These are phyloP conservation scores for Oehlia diaphana DNA, from an alignment of 192 early-diverging fungal genomes.

Conservation along the genomic window DNA sequence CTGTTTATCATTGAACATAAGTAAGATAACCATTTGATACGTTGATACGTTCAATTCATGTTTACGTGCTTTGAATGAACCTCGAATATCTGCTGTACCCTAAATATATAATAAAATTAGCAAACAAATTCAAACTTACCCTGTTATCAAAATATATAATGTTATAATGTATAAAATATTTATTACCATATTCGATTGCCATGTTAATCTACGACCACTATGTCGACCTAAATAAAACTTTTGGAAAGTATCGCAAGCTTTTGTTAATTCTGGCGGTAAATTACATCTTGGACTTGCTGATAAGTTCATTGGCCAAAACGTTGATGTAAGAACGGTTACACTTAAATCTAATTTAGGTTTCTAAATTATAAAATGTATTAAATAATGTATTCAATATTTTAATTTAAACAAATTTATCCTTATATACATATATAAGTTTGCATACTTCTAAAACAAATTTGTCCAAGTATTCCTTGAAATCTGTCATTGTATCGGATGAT, in stretches of 20 bases:
- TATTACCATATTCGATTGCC: slow-evolving; percentile 73
- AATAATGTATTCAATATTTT: not conserved
- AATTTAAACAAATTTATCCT: not conserved
- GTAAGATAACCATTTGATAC: slow-evolving; percentile 67
- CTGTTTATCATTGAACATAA: slow-evolving; percentile 72
- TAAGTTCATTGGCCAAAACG: slow-evolving; percentile 65
- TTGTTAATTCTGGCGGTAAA: slow-evolving; percentile 44
- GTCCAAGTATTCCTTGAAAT: slow-evolving; percentile 59
- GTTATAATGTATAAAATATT: not conserved
- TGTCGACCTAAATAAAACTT: slow-evolving; percentile 80
- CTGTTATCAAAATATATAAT: not conserved
- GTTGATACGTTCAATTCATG: slow-evolving; percentile 76
- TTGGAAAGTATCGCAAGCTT: slow-evolving; percentile 64
- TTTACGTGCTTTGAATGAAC: slow-evolving; percentile 68
- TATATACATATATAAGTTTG: not conserved
- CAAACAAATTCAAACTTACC: not conserved
- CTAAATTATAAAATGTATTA: slow-evolving; percentile 20
- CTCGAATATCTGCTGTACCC: slow-evolving; percentile 86
- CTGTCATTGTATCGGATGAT: slow-evolving; percentile 70
- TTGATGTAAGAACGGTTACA: slow-evolving; percentile 61
- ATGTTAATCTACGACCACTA: slow-evolving; percentile 89
- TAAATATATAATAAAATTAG: slow-evolving; percentile 26
- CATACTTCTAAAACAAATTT: slow-evolving; percentile 35
- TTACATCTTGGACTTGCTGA: slow-evolving; percentile 50
- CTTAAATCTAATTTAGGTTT: slow-evolving; percentile 44